Base-by-base conservation (phyloP, 805 yeast genomes). In the Ogataea methanolica region DNA sequence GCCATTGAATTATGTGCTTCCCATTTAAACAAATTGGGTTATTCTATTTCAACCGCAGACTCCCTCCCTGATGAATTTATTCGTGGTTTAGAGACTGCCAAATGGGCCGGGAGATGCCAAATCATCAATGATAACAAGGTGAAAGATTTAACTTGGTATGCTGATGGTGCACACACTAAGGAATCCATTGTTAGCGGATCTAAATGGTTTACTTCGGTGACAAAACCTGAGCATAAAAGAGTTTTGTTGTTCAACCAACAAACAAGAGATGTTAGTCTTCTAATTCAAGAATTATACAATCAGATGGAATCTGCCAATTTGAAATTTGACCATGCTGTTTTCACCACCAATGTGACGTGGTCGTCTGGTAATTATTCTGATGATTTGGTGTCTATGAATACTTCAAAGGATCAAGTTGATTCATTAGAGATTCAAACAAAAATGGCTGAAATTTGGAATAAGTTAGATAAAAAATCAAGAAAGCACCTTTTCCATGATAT, bases 51-150 rank as follows among this genome's bases (percentile, higher is more conserved):
- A 33, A 44, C 42, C 11, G 46, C 56, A 5, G 58, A 56, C 14
- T 53, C 50, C 8, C 65, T 83, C 37, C 85, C 87, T 0, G 70
- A 67, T 14, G 66, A 70, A 52, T 79, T 84, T 47, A 51, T 71
- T 5, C 55, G 57, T 15, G 97, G 97, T 2, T 71, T 92, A 36
- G 79, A 74, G 44, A 49, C 67, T 2, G 86, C 96, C 1, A 69
- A 73, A 40, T 94, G 98, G 97, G 94, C 94, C n/a, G 99, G 99
- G 1, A 74, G 99, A 56, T 92, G 98, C 58, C 97, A 95, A 68
- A 74, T 80, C 2, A 66, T 88, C 31, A 50, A 56, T 6, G 74
- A 70, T 22, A 12, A 49, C 3, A 70, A 71, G 23, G 66, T 69
- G 15, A 69, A 71, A 22, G 70, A 63, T 3, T 67, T 84, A 16